Conservation (phyloP, 352 stramenopile genomes). For the Phytophthora parvispora region DNA sequence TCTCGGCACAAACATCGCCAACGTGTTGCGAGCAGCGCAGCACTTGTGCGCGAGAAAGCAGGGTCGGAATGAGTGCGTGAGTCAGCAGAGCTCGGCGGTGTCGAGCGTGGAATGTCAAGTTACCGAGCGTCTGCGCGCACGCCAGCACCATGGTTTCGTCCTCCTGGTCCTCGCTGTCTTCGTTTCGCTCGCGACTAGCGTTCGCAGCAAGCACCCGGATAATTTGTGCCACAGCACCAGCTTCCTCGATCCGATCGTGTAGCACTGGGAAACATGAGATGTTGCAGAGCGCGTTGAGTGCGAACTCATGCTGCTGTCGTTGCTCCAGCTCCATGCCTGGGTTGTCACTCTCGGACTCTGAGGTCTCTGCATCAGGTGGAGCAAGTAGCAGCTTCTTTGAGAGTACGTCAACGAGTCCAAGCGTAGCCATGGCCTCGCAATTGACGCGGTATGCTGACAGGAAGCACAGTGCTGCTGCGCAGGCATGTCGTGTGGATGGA, state of each 20-base stretch:
- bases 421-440: conserved; percentile 80
- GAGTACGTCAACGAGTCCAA: conserved; percentile 75
- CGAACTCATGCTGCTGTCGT: conserved; percentile 73
- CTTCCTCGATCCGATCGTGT: conserved; percentile 81
- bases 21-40: conserved; percentile 50
- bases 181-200: background rate
- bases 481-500: conserved; percentile 74
- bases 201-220: conserved; percentile 56
- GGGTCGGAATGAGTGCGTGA: conserved; percentile 58
- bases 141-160: conserved; percentile 64
- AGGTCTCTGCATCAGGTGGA: conserved; percentile 15
- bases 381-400: conserved; percentile 59
- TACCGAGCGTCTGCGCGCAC: conserved; percentile 76
- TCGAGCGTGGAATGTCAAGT: conserved; percentile 73
- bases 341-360: conserved; percentile 4
- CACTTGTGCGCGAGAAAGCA: conserved; percentile 46
- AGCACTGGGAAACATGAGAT: conserved; percentile 69
- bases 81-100: conserved; percentile 70
- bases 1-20: conserved; percentile 71
- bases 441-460: conserved; percentile 73
- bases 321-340: conserved; percentile 61
- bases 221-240: conserved; percentile 55
- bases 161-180: conserved; percentile 21
- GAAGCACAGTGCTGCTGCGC: conserved; percentile 77
- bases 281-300: conserved; percentile 84